phyloP scores from a whole-genome alignment of 805 yeast species.

The Lipomyces orientalis region DNA sequence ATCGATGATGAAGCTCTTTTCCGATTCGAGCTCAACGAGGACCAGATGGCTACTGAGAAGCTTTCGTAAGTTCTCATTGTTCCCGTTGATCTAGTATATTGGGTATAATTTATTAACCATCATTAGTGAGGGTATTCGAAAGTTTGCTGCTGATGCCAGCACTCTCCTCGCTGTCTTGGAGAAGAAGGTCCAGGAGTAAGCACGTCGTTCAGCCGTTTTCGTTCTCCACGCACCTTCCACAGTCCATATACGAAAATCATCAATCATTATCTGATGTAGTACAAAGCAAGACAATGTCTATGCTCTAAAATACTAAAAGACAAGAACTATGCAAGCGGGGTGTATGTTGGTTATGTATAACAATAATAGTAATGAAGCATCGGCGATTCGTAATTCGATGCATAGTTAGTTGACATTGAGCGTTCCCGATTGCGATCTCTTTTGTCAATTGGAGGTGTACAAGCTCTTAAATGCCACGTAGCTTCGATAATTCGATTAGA shows the following conservation, averaged over 20 bases:
- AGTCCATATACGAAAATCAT: background rate
- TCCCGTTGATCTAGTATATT: background rate
- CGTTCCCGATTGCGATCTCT: too few species aligned
- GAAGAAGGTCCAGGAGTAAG: conserved; percentile 30
- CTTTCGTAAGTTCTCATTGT: conserved; percentile 54
- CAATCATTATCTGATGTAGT: background rate
- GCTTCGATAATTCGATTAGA: too few species aligned
- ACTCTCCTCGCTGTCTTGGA: conserved; percentile 54
- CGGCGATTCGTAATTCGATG: too few species aligned
- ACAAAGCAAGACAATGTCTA: too few species aligned
- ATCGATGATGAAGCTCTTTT: conserved; percentile 85
- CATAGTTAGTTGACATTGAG: too few species aligned
- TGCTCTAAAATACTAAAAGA: too few species aligned
- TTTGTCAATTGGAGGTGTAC: too few species aligned
- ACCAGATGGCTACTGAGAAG: conserved; percentile 98
- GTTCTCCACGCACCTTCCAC: background rate
- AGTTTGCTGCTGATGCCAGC: conserved; percentile 90
- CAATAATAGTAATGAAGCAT: too few species aligned
- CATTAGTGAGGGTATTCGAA: conserved; percentile 88
- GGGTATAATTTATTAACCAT: background rate
- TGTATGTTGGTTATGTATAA: too few species aligned
- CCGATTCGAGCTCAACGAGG: conserved; percentile 92
- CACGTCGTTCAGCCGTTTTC: background rate
- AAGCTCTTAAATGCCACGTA: too few species aligned
- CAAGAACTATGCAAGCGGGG: too few species aligned